Base-by-base conservation (phyloP, 192 early-diverging fungal genomes). In the Rhizoclosmatium globosum region DNA sequence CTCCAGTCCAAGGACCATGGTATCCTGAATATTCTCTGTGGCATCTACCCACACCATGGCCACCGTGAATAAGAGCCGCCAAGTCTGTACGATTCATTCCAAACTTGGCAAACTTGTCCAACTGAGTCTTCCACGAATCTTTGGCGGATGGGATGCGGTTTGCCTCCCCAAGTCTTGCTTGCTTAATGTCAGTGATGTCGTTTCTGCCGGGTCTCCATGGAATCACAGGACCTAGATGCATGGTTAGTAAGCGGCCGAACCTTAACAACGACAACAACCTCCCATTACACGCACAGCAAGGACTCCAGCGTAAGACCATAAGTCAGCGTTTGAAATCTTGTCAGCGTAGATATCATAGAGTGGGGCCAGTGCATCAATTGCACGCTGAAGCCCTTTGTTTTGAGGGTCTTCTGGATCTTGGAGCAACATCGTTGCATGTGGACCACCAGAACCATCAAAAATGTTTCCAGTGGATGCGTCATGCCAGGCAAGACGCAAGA, bases 41-140 rank as follows among this genome's bases (percentile, higher is more conserved):
- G 2, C 41, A 56, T 56, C 53, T 56, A 56, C 53, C 53, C 9
- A 56, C 53, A n/a, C 53, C 53, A 56, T 56, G 53, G 0, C 53
- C 53, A 56, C 53, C 53, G 19, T 15, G 19, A 69, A 82, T 73
- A 74, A 89, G 88, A 23, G 23, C 72, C 11, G 87, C 84, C 19
- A 58, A 81, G 47, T 15, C 57, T 11, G 53, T 56, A 9, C 19
- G 53, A 56, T 56, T 56, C 53, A 56, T 9, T 1, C 53, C 53
- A 9, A 56, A 15, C 11, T n/a, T 56, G 53, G 53, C 53, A 56
- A 56, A 56, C 53, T 56, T 56, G 53, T n/a, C 53, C 9, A 9
- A n/a, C 9, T 15, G 9, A n/a, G 19, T n/a, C 9, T 56, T n/a
- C 53, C 53, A 56, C 11, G 11, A 15, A n/a, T 56, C 53, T n/a